Evolutionary conservation across 2,329 filamentous ascomycete genomes (phyloP).

Genomic region (Dothistroma pini): DNA sequence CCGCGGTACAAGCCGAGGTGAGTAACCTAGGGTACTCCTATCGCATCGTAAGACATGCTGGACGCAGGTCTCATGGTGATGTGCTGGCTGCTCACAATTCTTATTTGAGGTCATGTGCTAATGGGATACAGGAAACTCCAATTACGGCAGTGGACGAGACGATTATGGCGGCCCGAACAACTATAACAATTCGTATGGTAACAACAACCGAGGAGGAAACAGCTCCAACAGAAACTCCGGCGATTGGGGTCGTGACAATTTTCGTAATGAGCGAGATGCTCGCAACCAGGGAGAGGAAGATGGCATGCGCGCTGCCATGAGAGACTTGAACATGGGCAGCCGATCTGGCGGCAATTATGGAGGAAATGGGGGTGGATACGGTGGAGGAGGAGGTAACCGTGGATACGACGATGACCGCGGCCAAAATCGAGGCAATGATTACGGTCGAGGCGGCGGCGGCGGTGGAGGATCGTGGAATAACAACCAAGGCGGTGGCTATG

Average conservation of each 20-base stretch:
- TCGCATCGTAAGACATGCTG: no score
- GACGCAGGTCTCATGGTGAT: no score
- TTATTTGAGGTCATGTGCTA: no score
- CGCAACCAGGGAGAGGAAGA: constrained; percentile 8
- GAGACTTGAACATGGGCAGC: constrained; percentile 10
- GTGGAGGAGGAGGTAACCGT: neutral
- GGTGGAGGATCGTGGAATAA: no score
- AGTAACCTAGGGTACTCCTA: neutral
- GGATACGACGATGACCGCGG: constrained; percentile 1
- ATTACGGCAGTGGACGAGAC: constrained; percentile 1
- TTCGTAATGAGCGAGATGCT: constrained; percentile 1
- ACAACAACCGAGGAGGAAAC: neutral
- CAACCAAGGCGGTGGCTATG: constrained; percentile 1
- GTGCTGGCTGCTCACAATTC: no score
- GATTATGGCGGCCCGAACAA: constrained; percentile 12
- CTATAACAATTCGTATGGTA: neutral
- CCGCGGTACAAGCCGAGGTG: neutral
- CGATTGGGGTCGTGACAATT: neutral
- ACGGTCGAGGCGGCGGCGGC: constrained; percentile 3
- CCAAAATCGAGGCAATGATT: neutral
- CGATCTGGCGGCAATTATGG: constrained; percentile 1
- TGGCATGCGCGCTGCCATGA: constrained; percentile 7
- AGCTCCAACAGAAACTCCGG: neutral
- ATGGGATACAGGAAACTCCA: neutral
- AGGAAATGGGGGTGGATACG: neutral